Evolutionary conservation across 371 early-diverging fungal species (phyloP), one percentile per base, ranked within the genome.

Genomic region (Circinella minor): DNA sequence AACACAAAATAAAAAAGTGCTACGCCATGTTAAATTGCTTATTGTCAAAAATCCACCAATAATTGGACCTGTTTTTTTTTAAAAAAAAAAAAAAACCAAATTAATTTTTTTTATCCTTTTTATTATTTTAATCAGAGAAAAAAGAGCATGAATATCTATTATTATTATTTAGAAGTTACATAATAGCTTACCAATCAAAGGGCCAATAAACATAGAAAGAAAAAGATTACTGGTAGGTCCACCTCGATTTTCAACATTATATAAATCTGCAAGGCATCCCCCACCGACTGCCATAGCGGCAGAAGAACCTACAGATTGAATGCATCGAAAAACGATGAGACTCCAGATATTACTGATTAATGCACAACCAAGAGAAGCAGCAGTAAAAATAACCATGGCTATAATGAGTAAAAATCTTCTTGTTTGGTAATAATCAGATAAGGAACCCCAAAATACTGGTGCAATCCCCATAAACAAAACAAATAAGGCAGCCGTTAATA

Each of bases 251-350:
- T 71, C 69, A 38, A 75, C 57, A 5, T 62, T 59, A 49, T 74
- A 78, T 18, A 68, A 66, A 39, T 78, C 78, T 6, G 61, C 61
- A 62, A 71, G 55, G 13, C 54, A 61, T 43, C 90, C 93, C 9
- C 89, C 88, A 7, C 93, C 92, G 2, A 92, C 81, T 14, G 86
- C 75, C 55, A 85, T 79, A 36, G 84, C 86, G 18, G 88, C 88
- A 4, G 88, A 86, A 5, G 90, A 76, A 8, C 93, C 93, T 36
- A 85, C 70, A 27, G 92, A 77, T 75, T 94, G 95, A 46, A 94
- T 67, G n/a, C 88, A 77, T 5, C 95, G 90, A 47, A 92, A 81
- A 0, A 82, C 81, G 39, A 92, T 83, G 13, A 94, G 81, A 13
- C 82, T 74, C 59, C 85, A 77, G 20, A 92, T 87, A 20, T 76